These are phyloP conservation scores for Nemania sp. DNA, from an alignment of 2,329 filamentous ascomycete species.

Conservation along the genomic window DNA sequence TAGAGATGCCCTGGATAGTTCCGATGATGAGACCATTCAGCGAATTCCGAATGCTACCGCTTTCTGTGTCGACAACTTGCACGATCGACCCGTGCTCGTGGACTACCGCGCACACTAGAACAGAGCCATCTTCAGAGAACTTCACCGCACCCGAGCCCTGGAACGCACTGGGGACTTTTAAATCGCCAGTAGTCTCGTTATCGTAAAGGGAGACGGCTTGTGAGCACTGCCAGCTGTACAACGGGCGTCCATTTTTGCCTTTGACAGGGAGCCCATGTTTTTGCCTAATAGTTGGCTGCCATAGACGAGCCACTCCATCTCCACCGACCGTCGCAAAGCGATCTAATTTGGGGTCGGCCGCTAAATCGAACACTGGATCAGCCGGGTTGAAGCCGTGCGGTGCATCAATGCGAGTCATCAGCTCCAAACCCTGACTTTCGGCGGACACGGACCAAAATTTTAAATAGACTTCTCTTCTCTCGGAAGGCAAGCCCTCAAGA, in stretches of 20 bases:
- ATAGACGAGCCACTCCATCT: slow-evolving; percentile 78
- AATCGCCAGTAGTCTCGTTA: slow-evolving; percentile 43
- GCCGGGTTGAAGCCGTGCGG: slow-evolving; percentile 69
- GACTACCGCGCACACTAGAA: slow-evolving; percentile 71
- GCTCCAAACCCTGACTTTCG: slow-evolving; percentile 63
- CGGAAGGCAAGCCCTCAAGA: slow-evolving; percentile 51
- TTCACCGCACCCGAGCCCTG: slow-evolving; percentile 66
- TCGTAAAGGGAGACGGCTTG: slow-evolving; percentile 58
- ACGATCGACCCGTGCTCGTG: slow-evolving; percentile 63
- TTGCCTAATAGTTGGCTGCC: slow-evolving; percentile 74
- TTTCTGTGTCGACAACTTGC: slow-evolving; percentile 75
- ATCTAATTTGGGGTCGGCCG: slow-evolving; percentile 67
- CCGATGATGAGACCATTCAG: slow-evolving; percentile 71
- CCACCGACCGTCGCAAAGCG: slow-evolving; percentile 86
- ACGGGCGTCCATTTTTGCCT: slow-evolving; percentile 58
- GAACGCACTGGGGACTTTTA: slow-evolving; percentile 38
- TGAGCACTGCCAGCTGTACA: slow-evolving; percentile 77
- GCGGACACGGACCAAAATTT: slow-evolving; percentile 84
- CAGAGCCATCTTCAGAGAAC: slow-evolving; percentile 84
- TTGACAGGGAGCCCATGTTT: slow-evolving; percentile 70
- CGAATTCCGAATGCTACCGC: slow-evolving; percentile 67
- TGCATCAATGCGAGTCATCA: slow-evolving; percentile 81
- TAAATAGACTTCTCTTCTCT: slow-evolving; percentile 74
- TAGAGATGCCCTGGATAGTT: slow-evolving; percentile 67
- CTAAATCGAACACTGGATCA: slow-evolving; percentile 71